A percentile compares a stretch with the other conserved stretches of the same genome.
phyloP scores from a whole-genome alignment of 208 protist genomes.

The Acanthamoeba castellanii region DNA sequence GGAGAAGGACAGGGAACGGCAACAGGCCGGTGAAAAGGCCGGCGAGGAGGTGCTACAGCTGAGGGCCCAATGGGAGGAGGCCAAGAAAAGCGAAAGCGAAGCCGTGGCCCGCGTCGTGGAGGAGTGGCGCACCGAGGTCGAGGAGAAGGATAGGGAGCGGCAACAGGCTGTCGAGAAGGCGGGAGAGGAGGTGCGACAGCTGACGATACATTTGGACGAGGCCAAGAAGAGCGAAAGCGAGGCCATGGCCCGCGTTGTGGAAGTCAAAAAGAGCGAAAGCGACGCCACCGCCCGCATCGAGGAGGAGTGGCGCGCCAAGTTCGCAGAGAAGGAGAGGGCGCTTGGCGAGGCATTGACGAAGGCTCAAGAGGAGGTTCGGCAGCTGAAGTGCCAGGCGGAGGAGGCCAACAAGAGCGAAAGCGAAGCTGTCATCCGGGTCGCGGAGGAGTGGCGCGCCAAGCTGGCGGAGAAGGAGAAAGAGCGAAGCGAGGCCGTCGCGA shows the following conservation, averaged over 20 bases:
- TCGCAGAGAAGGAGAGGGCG: not conserved
- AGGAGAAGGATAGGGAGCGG: not conserved
- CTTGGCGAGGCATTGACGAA: not conserved
- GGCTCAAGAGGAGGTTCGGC: not conserved
- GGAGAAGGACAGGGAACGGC: not conserved
- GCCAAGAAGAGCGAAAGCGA: not conserved
- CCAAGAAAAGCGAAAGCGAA: not conserved
- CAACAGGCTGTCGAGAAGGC: not conserved
- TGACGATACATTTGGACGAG: not conserved
- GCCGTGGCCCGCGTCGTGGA: not conserved
- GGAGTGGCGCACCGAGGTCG: not conserved
- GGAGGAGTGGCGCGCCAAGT: not conserved
- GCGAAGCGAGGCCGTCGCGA: not conserved
- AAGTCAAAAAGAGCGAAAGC: not conserved
- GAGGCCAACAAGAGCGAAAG: not conserved
- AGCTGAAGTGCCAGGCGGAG: not conserved
- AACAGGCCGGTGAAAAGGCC: not conserved
- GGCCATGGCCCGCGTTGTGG: not conserved
- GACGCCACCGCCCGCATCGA: not conserved
- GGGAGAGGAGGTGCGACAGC: not conserved
- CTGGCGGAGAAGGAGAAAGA: not conserved
- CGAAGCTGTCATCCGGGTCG: not conserved
- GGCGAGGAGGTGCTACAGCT: not conserved
- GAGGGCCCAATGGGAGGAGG: not conserved
- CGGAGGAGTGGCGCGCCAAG: not conserved